Evolutionary conservation across 2,329 filamentous ascomycete genomes (phyloP), one percentile per base, ranked within the genome.

Genomic region (Daldinia sp.): DNA sequence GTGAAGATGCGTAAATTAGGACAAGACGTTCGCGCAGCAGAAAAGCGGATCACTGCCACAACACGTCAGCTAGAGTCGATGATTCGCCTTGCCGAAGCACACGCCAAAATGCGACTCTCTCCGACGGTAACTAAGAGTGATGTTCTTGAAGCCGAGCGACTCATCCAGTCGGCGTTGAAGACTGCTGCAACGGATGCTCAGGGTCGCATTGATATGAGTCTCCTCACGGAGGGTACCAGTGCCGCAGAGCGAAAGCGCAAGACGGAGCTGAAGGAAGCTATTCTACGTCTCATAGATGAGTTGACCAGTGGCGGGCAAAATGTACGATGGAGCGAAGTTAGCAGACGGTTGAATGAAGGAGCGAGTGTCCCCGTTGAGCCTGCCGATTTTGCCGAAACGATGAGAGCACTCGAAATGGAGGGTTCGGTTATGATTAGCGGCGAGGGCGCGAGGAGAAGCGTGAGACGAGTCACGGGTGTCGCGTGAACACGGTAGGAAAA

Each of bases 21-120:
- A 47, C 90, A 93, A 70, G 91, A 94, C 71, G 90, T 94, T 32
- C 92, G 94, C 49, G 86, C 93, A 2, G 87, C 92, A 2, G 96
- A 99, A 78, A 94, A 96, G 77, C 92, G 95, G 69, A 99, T 99
- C 80, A 99, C 95, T 0, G 95, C 95, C 37, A 99, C 95, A 2
- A 99, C 96, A 0, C 88, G 95, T 75, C 95, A 99, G 79, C 85
- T 99, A 4, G 96, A 99, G 80, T 95, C 91, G 45, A 99, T 99
- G 96, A 98, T 99, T 75, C 94, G 95, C 64, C 90, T 99, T 2
- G 82, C 94, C 1, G 95, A 99, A 81, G 95, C 94, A 0, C 96
- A 99, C 78, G 96, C 95, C 50, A 97, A 97, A 78, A 99, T 99
- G 96, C 91, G 95, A 3, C 86, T 99, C 4, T 87, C 90, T 0